These are phyloP conservation scores for Fusarium camptoceras DNA, from an alignment of 2,329 filamentous ascomycete species.

Conservation along the genomic window DNA sequence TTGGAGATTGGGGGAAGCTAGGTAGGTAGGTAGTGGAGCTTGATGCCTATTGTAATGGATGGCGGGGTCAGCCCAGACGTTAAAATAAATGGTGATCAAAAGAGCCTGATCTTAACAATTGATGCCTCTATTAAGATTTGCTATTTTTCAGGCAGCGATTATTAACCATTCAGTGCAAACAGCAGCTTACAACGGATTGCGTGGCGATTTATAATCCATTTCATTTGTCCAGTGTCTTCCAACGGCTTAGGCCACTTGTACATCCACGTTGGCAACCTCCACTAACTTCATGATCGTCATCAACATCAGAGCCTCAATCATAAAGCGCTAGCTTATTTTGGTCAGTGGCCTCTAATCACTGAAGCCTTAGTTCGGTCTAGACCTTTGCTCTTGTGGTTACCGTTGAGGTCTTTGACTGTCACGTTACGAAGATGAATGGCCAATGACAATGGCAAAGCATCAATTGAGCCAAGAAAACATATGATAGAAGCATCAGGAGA, in stretches of 20 bases:
- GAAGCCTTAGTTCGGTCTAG: slow-evolving; percentile 13
- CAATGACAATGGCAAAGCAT: neutral
- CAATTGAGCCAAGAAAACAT: neutral
- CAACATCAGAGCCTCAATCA: slow-evolving; percentile 35
- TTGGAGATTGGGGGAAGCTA: slow-evolving; percentile 30
- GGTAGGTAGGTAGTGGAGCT: too few species aligned
- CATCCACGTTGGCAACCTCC: slow-evolving; percentile 27
- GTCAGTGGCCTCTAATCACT: neutral
- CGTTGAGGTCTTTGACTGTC: slow-evolving; percentile 7
- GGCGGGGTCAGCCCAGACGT: slow-evolving; percentile 27
- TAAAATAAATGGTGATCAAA: slow-evolving; percentile 1
- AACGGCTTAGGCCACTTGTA: slow-evolving; percentile 4
- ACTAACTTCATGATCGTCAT: slow-evolving; percentile 41
- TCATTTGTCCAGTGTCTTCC: slow-evolving; percentile 1
- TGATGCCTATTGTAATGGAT: slow-evolving; percentile 7
- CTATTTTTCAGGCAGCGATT: slow-evolving; percentile 13
- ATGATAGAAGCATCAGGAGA: slow-evolving; percentile 11
- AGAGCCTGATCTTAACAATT: slow-evolving; percentile 20
- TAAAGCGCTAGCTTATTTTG: slow-evolving; percentile 27
- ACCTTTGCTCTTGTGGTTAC: neutral
- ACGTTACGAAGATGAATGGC: slow-evolving; percentile 13
- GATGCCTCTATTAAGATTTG: neutral
- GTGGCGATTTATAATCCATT: slow-evolving; percentile 23
- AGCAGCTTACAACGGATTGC: slow-evolving; percentile 9
- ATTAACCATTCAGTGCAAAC: neutral